Conservation (phyloP, 2,329 filamentous ascomycete species). For the Ophiostoma pallidulum region DNA sequence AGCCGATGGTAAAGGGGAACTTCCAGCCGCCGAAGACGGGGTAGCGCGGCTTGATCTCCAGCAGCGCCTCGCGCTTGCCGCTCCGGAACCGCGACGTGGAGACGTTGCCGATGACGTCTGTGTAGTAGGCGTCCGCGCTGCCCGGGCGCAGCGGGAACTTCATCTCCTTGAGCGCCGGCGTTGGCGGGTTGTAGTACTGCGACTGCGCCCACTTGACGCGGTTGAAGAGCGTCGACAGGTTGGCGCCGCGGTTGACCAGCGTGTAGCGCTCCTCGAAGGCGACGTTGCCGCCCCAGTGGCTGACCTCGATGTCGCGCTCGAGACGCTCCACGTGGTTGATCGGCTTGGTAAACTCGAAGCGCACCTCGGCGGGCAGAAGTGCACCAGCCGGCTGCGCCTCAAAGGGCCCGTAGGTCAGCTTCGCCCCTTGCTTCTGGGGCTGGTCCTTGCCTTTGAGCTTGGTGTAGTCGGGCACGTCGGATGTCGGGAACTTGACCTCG, state of each 20-base stretch:
- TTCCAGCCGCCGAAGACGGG: slow-evolving; percentile 98
- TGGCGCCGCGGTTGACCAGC: slow-evolving; percentile 76
- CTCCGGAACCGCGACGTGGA: slow-evolving; percentile 83
- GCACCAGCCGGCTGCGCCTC: slow-evolving; percentile 69
- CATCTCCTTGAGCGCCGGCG: slow-evolving; percentile 71
- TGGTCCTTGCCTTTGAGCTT: slow-evolving; percentile 55
- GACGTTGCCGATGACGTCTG: slow-evolving; percentile 92
- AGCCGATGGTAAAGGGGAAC: slow-evolving; percentile 92
- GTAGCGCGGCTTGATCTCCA: slow-evolving; percentile 89
- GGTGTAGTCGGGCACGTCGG: slow-evolving; percentile 77
- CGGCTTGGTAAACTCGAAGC: slow-evolving; percentile 94
- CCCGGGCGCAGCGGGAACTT: slow-evolving; percentile 70
- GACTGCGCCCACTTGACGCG: slow-evolving; percentile 66
- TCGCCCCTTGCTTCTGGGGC: slow-evolving; percentile 74
- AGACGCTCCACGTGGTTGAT: slow-evolving; percentile 68
- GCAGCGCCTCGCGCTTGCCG: slow-evolving; percentile 64
- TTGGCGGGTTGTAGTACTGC: slow-evolving; percentile 67
- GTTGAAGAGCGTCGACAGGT: slow-evolving; percentile 62
- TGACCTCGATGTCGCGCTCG: slow-evolving; percentile 88
- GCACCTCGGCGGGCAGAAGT: slow-evolving; percentile 61
- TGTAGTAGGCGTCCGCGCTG: slow-evolving; percentile 84
- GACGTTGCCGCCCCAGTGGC: slow-evolving; percentile 95
- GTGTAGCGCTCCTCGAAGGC: slow-evolving; percentile 92
- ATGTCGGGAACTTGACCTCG: slow-evolving; percentile 77
- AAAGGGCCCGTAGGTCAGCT: slow-evolving; percentile 86